Evolutionary conservation across 2,329 filamentous ascomycete genomes (phyloP).

Genomic region (Cercospora sp.): DNA sequence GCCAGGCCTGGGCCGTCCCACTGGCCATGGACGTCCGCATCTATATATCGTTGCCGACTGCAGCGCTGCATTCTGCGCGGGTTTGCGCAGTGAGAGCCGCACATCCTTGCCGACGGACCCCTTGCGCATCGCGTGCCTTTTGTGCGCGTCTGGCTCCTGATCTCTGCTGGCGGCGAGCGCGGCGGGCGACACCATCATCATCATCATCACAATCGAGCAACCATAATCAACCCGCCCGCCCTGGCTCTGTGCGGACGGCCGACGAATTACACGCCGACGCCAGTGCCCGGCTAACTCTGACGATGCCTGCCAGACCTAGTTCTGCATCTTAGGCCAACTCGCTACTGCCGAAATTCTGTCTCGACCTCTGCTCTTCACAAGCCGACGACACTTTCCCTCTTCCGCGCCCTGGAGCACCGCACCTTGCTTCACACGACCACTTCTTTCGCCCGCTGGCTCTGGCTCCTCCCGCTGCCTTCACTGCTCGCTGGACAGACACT

Average conservation of each 20-base stretch:
- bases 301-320: slow-evolving; percentile 9
- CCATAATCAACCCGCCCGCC: not conserved
- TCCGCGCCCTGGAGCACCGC: not conserved
- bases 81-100: not conserved
- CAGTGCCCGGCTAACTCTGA: slow-evolving; percentile 7
- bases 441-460: not conserved
- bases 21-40: not conserved
- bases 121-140: slow-evolving; percentile 7
- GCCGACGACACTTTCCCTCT: not conserved
- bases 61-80: not conserved
- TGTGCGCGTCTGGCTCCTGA: not conserved
- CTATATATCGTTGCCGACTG: not conserved
- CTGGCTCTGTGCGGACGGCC: slow-evolving; percentile 1
- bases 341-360: slow-evolving; percentile 10
- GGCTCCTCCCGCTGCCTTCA: not conserved
- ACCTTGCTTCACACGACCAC: not conserved
- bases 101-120: not conserved
- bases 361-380: not conserved
- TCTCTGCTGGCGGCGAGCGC: not conserved
- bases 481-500: not conserved
- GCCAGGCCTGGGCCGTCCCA: not conserved
- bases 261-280: slow-evolving; percentile 10
- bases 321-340: slow-evolving; percentile 7
- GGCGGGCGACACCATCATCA: not conserved
- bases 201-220: not conserved